phyloP scores from a whole-genome alignment of 148 eudicot species.

The Bassia scoparia region DNA sequence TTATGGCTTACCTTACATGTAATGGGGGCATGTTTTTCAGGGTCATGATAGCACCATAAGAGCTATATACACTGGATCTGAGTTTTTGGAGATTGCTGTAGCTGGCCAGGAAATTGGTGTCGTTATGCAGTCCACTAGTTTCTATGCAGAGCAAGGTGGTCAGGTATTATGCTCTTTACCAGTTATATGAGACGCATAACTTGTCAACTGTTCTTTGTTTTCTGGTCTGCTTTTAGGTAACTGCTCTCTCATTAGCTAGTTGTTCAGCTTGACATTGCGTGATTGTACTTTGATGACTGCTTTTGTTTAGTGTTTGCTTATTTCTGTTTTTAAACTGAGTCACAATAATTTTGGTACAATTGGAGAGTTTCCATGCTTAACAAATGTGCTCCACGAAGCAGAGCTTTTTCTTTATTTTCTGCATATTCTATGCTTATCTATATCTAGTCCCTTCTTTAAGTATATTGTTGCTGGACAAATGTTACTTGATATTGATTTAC shows the following conservation, averaged over 20 bases:
- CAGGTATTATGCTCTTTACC: slow-evolving; percentile 49
- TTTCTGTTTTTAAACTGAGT: not conserved
- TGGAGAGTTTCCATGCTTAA: too few species aligned
- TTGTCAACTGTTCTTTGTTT: not conserved
- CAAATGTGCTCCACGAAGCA: too few species aligned
- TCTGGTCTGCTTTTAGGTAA: not conserved
- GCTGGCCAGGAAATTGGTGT: slow-evolving; percentile 75
- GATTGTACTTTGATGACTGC: not conserved
- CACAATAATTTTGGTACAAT: too few species aligned
- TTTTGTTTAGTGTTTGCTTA: not conserved
- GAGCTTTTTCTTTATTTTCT: too few species aligned
- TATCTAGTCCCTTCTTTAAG: too few species aligned
- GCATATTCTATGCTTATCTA: too few species aligned
- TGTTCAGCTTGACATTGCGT: not conserved
- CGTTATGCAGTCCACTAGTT: slow-evolving; percentile 74
- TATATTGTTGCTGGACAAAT: too few species aligned
- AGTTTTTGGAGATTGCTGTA: slow-evolving; percentile 57
- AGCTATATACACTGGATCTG: slow-evolving; percentile 81
- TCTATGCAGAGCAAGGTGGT: slow-evolving; percentile 99
- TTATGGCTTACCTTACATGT: not conserved
- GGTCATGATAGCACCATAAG: slow-evolving; percentile 73
- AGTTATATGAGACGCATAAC: not conserved
- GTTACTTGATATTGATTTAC: too few species aligned
- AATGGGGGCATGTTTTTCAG: slow-evolving; percentile 37
- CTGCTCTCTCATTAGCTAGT: not conserved